A percentile compares a stretch with the other conserved stretches of the same genome.
phyloP scores from a whole-genome alignment of 2,329 filamentous ascomycete species.

The Magnaporthales sp. region DNA sequence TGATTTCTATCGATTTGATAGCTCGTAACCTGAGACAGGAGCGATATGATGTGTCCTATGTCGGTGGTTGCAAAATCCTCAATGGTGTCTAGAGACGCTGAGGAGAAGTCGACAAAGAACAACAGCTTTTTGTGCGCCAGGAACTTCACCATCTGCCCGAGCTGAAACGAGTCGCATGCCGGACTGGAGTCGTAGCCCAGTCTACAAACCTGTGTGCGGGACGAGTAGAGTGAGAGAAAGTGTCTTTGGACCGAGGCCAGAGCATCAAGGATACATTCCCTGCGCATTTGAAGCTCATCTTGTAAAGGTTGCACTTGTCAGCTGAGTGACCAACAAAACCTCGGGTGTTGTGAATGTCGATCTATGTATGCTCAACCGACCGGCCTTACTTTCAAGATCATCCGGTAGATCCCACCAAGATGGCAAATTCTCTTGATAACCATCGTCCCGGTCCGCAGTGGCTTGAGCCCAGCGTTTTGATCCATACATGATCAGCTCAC shows the following conservation, averaged over 20 bases:
- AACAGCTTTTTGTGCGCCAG: slow-evolving; percentile 53
- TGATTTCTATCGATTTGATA: slow-evolving; percentile 72
- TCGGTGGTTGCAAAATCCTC: slow-evolving; percentile 48
- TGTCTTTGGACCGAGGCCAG: slow-evolving; percentile 61
- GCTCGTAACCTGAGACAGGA: slow-evolving; percentile 55
- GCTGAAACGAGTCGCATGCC: slow-evolving; percentile 69
- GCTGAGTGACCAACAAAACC: background rate
- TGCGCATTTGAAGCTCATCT: slow-evolving; percentile 59
- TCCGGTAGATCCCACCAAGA: slow-evolving; percentile 68
- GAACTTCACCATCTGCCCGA: slow-evolving; percentile 70
- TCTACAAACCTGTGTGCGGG: slow-evolving; percentile 57
- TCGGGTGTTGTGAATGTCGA: background rate
- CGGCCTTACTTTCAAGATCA: slow-evolving; percentile 50
- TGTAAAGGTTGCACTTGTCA: background rate
- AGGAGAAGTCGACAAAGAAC: slow-evolving; percentile 47
- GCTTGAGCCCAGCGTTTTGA: slow-evolving; percentile 45
- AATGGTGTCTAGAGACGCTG: slow-evolving; percentile 33
- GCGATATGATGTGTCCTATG: slow-evolving; percentile 49
- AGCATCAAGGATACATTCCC: slow-evolving; percentile 58
- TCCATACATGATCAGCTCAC: slow-evolving; percentile 58
- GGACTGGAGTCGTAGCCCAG: slow-evolving; percentile 65
- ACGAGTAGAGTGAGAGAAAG: slow-evolving; percentile 59
- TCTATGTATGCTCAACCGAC: background rate
- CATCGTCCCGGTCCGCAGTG: slow-evolving; percentile 20
- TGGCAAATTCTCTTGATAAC: slow-evolving; percentile 23